Evolutionary conservation across 169 alveolate species (phyloP).

Genomic region (Eimeria sp.): DNA sequence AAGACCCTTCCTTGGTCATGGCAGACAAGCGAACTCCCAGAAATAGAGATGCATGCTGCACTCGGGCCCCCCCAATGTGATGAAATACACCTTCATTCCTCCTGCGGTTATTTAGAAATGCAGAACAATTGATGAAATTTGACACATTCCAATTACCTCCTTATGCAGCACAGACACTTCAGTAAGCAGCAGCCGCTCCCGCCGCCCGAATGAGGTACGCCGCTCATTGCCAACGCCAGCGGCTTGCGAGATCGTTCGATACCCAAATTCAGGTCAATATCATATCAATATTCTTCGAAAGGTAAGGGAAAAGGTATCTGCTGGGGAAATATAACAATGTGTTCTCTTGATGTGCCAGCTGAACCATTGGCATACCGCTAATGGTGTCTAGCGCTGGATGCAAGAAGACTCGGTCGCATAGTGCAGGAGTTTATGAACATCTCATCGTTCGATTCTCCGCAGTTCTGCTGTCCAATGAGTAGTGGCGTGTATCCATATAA

Average conservation of each 20-base stretch:
- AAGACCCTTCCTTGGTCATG: neutral
- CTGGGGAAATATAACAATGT: neutral
- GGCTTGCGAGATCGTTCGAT: neutral
- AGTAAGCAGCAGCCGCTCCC: conserved; percentile 16
- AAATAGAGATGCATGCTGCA: neutral
- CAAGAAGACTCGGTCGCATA: neutral
- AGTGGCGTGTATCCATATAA: neutral
- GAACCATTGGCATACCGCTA: neutral
- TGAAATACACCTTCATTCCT: conserved; percentile 3
- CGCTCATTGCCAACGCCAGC: neutral
- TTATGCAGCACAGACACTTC: neutral
- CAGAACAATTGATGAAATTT: neutral
- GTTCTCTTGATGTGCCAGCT: neutral
- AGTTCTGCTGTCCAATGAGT: neutral
- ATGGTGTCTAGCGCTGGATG: neutral
- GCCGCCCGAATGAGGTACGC: neutral
- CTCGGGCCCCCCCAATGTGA: neutral
- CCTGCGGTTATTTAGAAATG: neutral
- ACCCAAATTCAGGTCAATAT: neutral
- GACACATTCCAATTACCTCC: conserved; percentile 12
- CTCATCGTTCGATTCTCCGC: neutral
- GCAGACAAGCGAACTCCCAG: conserved; percentile 4
- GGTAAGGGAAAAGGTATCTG: neutral
- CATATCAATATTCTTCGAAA: neutral
- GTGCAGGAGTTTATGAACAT: neutral